Evolutionary conservation across 257 asterid species (phyloP), one percentile per base, ranked within the genome.

Genomic region (Forsythia viridissima): DNA sequence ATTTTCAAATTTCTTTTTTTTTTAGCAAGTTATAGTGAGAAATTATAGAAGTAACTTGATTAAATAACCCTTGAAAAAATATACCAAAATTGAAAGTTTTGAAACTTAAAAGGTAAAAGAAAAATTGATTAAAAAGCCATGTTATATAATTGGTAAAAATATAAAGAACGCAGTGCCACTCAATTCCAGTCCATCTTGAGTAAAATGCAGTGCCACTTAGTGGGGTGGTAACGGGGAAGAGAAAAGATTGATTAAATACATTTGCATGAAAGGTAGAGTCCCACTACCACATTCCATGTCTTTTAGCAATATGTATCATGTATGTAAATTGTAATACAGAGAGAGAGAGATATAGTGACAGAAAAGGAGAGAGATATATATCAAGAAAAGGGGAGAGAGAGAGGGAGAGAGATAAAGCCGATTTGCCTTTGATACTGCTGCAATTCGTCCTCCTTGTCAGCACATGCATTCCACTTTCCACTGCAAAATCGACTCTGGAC

Each of bases 381-480:
- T 59, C 67, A 20, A 59, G 36, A 20, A 20, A 55, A 20, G 42
- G 74, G 6, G 46, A 52, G 69, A 68, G 61, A 69, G 55, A 42
- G 83, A 51, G 77, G 41, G 73, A 80, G 78, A 77, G 84, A 83
- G 87, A 73, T 79, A 90, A 88, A 90, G 96, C 84, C 85, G 87
- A 87, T 78, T 81, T 85, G 86, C 91, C 97, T 89, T 91, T 89
- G 91, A 76, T 81, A 72, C 85, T 83, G 90, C 66, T 88, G 86
- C 90, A 80, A 73, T 81, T 88, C 91, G 51, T 84, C 88, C 82
- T 86, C 89, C 90, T 86, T 70, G 89, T 87, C 93, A 90, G 59
- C 93, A 89, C 94, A 89, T 90, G 97, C 94, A 87, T 84, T 87
- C 97, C 96, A 91, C 96, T 92, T 92, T 89, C 92, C 83, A 82